Base-by-base conservation (phyloP, 768 basidiomycete species). In the Lactarius deliciosus region DNA sequence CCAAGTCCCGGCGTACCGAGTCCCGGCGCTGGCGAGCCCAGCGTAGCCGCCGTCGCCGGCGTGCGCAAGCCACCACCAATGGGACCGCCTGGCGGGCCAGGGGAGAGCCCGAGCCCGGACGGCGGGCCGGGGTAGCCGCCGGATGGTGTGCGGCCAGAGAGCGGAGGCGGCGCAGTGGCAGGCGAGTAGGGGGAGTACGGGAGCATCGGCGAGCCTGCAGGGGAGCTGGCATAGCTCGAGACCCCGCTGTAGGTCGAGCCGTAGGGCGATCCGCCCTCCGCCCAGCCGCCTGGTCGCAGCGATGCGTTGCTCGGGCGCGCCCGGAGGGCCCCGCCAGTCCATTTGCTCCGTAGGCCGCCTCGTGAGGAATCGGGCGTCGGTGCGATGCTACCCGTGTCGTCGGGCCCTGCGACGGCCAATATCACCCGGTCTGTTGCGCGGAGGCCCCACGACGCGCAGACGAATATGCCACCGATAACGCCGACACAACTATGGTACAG, bases 401-500 rank as follows among this genome's bases (percentile, higher is more conserved):
- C 83, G 5, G 89, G 86, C 36, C 86, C 86, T 8, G 82, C 81
- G 25, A 73, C 72, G 59, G 79, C 76, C 28, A 85, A 83, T 57
- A 90, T 80, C 64, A 89, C 88, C 74, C 91, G 64, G 25, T 62
- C 56, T 6, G 68, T 63, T 30, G 69, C 63, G 20, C 70, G 70
- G 30, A 71, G 57, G 91, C 59, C 88, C 87, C 76, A 88, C 83
- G 77, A 69, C 10, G 70, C 70, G 43, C 92, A 94, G 9, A 92
- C 90, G 75, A 94, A 93, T 53, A 94, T 85, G 4, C 94, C 94
- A 15, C 96, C 96, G 34, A 99, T 82, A 57, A 98, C 96, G n/a
- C 96, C 96, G 8, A 91, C 89, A 70, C 86, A 87, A 59, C 90
- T 85, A 62, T 15, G 60, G 20, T 5, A 16, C 3, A 40, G 22